Conservation (phyloP, 2,329 filamentous ascomycete genomes). For the Aureobasidium sp. region DNA sequence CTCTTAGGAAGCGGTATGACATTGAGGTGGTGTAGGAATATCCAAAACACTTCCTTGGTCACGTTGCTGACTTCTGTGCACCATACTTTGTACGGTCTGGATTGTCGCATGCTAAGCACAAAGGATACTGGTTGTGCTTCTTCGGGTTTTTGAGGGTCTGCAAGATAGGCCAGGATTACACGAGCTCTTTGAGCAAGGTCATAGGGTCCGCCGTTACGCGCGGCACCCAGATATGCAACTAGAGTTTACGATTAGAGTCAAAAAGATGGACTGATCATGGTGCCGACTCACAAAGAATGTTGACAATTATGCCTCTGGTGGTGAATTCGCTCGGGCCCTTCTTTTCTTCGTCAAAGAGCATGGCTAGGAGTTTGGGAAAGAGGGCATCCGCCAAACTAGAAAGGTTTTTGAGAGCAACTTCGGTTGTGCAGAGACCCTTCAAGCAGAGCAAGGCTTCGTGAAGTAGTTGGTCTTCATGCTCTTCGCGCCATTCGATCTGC, state of each 20-base stretch:
- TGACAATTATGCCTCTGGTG: slow-evolving; percentile 82
- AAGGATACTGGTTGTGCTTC: slow-evolving; percentile 71
- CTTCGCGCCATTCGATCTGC: slow-evolving; percentile 94
- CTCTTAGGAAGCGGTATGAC: slow-evolving; percentile 57
- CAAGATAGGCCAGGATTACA: slow-evolving; percentile 69
- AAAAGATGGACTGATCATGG: background rate
- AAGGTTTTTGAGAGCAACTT: slow-evolving; percentile 72
- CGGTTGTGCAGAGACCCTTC: slow-evolving; percentile 89
- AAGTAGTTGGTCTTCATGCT: slow-evolving; percentile 86
- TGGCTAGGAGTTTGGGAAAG: slow-evolving; percentile 75
- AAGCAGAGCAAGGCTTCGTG: slow-evolving; percentile 89
- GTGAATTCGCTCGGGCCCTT: slow-evolving; percentile 96
- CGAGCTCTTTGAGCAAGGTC: slow-evolving; percentile 52
- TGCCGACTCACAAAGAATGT: slow-evolving; percentile 53
- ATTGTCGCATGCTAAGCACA: slow-evolving; percentile 78
- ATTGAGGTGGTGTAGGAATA: slow-evolving; percentile 91
- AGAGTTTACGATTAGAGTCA: slow-evolving; percentile 8
- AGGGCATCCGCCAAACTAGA: slow-evolving; percentile 69
- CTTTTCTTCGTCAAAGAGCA: slow-evolving; percentile 96
- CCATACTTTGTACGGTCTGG: slow-evolving; percentile 87
- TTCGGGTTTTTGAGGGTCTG: slow-evolving; percentile 68
- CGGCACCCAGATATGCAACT: slow-evolving; percentile 71
- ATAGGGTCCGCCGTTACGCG: slow-evolving; percentile 35
- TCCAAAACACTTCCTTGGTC: slow-evolving; percentile 98
- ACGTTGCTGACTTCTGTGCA: slow-evolving; percentile 86